These are phyloP conservation scores for Irpex lacteus DNA, from an alignment of 1,284 basidiomycete genomes.

Conservation along the genomic window DNA sequence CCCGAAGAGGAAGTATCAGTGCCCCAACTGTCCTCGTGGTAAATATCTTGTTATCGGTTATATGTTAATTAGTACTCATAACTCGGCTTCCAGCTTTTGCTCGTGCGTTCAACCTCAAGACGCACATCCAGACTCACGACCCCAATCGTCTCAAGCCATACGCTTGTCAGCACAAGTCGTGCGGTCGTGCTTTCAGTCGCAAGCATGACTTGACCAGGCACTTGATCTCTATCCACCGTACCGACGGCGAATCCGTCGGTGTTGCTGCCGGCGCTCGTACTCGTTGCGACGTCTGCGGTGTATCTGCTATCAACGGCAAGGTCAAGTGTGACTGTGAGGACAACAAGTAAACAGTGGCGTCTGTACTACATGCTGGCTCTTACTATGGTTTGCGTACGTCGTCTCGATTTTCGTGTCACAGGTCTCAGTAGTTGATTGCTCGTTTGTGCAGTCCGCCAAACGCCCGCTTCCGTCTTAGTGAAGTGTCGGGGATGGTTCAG, in stretches of 20 bases:
- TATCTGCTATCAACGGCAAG: slow-evolving; percentile 58
- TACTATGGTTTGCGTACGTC: slow-evolving; percentile 28
- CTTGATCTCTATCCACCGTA: slow-evolving; percentile 81
- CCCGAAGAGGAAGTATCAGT: slow-evolving; percentile 74
- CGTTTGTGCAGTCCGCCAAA: slow-evolving; percentile 24
- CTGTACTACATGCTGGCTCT: slow-evolving; percentile 7
- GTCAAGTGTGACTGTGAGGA: slow-evolving; percentile 62
- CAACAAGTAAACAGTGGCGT: slow-evolving; percentile 48
- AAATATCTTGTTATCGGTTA: slow-evolving; percentile 20
- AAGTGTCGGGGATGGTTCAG: slow-evolving; percentile 16
- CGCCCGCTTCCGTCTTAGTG: slow-evolving; percentile 32
- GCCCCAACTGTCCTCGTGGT: slow-evolving; percentile 71
- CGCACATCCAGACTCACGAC: slow-evolving; percentile 87
- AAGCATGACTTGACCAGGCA: slow-evolving; percentile 89
- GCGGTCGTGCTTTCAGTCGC: slow-evolving; percentile 83
- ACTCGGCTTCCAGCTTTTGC: slow-evolving; percentile 63
- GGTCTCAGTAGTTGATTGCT: slow-evolving; percentile 1
- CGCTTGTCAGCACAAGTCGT: slow-evolving; percentile 76
- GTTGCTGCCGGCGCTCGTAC: slow-evolving; percentile 56
- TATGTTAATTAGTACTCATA: slow-evolving; percentile 13
- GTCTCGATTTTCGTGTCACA: slow-evolving; percentile 1
- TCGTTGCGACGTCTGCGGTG: slow-evolving; percentile 77
- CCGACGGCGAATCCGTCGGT: slow-evolving; percentile 57
- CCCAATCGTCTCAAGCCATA: slow-evolving; percentile 85
- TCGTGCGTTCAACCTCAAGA: slow-evolving; percentile 88